A percentile compares a stretch with the other conserved stretches of the same genome.
phyloP scores from a whole-genome alignment of 805 yeast genomes.

The Candida namnaoensis region DNA sequence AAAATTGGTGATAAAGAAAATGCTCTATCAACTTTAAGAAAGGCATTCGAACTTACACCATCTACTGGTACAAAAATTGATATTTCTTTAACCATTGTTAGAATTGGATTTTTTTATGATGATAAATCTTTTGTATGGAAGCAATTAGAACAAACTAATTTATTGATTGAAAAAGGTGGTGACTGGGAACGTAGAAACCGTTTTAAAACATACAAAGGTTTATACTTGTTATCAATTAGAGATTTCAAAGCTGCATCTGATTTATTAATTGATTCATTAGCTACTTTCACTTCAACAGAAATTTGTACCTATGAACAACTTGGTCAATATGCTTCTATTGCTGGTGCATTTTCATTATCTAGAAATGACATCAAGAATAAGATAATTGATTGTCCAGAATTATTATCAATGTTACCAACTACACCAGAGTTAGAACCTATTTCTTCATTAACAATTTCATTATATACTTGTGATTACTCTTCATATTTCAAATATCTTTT shows the following conservation, averaged over 20 bases:
- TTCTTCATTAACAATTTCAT: constrained; percentile 71
- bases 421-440: constrained; percentile 71
- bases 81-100: constrained; percentile 66
- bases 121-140: constrained; percentile 64
- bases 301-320: constrained; percentile 82
- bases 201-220: constrained; percentile 84
- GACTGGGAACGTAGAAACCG: constrained; percentile 99
- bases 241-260: constrained; percentile 81
- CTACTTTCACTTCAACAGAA: constrained; percentile 93
- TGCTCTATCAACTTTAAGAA: constrained; percentile 57
- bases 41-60: constrained; percentile 72
- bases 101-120: constrained; percentile 85
- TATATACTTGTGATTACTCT: constrained; percentile 83
- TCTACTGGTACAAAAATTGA: constrained; percentile 90
- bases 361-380: constrained; percentile 79
- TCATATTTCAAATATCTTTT: constrained; percentile 70
- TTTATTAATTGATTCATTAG: constrained; percentile 79
- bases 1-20: constrained; percentile 72
- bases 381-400: constrained; percentile 90
- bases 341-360: constrained; percentile 79
- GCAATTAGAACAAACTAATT: constrained; percentile 64
- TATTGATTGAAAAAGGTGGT: constrained; percentile 89
- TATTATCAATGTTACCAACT: constrained; percentile 68
- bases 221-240: constrained; percentile 76
- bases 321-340: constrained; percentile 77